These are phyloP conservation scores for Ascochyta rabiei DNA, from an alignment of 2,329 filamentous ascomycete species.

Conservation along the genomic window DNA sequence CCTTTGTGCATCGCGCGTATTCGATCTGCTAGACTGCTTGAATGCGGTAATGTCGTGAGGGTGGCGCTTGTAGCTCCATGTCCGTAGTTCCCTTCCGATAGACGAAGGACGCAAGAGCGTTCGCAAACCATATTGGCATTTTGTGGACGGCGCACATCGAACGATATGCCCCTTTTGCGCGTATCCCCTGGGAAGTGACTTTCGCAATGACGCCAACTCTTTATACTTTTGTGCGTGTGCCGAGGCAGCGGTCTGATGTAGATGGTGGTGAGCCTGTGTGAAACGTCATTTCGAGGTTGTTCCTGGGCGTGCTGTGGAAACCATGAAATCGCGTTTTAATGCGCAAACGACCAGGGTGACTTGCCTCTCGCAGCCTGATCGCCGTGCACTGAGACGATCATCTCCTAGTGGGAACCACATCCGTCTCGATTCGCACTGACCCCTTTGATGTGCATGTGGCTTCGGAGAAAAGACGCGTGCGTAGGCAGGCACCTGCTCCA, in stretches of 20 bases:
- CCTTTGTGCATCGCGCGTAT: not conserved
- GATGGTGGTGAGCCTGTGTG: constrained; percentile 4
- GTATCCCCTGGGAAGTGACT: not conserved
- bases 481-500: constrained; percentile 1
- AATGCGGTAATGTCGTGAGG: not conserved
- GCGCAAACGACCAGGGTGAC: constrained; percentile 12
- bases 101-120: not conserved
- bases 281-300: constrained; percentile 24
- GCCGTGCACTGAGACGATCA: constrained; percentile 22
- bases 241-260: constrained; percentile 7
- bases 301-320: constrained; percentile 10
- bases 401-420: constrained; percentile 17
- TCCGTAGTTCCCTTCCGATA: not conserved
- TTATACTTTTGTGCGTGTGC: not conserved
- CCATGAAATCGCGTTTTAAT: constrained; percentile 22
- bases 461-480: constrained; percentile 11
- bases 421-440: constrained; percentile 13
- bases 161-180: constrained; percentile 1
- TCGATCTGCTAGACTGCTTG: not conserved
- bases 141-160: not conserved
- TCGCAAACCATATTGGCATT: not conserved
- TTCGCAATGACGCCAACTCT: constrained; percentile 5
- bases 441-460: constrained; percentile 21
- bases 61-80: not conserved
- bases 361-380: constrained; percentile 13